Base-by-base conservation (phyloP, 2,329 filamentous ascomycete species). In the Aspergillus sp. region DNA sequence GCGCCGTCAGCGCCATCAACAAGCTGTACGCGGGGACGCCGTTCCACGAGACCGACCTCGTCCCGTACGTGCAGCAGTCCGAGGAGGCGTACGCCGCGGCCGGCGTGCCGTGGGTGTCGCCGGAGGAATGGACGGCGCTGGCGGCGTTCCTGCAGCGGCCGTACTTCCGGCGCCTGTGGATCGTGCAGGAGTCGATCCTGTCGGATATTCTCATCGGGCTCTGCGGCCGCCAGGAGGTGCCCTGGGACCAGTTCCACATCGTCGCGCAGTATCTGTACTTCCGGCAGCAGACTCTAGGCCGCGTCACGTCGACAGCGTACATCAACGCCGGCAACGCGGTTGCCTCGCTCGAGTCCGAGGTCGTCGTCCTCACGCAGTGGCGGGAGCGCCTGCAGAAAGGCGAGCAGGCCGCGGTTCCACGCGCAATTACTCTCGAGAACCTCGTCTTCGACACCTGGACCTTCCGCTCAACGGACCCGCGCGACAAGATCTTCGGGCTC, bases 401-500 rank as follows among this genome's bases (percentile, higher is more conserved):
- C 22, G 42, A 51, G 4, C 13, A 46, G 17, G 49, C 49, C 26
- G 24, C 49, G 1, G 14, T 38, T 19, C 49, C 43, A 3, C 43
- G 43, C 16, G 9, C 32, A 19, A 6, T 40, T 3, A 40, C 49
- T 1, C 20, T 51, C 6, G 49, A 51, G 14, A 51, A 51, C 36
- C 43, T 51, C 8, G 14, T 51, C 16, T 51, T 51, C 16, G 42
- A 51, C 10, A 51, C 49, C 43, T 51, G 49, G 49, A 51, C 49
- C 14, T 51, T 51, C 19, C 20, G 26, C 20, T 19, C 49, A 11
- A 40, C 49, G 3, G 49, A 51, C 24, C 33, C 49, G 2, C 33
- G 49, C 14, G 49, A 51, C 19, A 46, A 51, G 14, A 26, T 51
- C 13, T 51, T 51, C 8, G 49, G 49, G 1, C 49, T 51, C 2